Base-by-base conservation (phyloP, 2,329 filamentous ascomycete species). In the Chlorencoelia australis region DNA sequence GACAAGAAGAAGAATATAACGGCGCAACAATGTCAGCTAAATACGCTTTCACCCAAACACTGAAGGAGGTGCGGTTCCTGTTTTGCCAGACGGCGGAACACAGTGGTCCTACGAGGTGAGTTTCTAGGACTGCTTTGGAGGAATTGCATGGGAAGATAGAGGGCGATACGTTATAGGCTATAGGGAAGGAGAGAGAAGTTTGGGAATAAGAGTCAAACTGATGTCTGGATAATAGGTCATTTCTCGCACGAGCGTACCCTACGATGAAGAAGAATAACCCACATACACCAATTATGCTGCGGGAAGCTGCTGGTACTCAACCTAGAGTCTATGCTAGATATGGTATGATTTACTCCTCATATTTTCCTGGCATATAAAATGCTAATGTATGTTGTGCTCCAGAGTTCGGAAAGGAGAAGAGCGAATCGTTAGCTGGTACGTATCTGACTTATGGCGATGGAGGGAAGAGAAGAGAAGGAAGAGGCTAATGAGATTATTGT, bases 231-330 rank as follows among this genome's bases (percentile, higher is more conserved):
- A 20, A 33, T 53, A 95, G 91, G 62, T 79, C 82, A 19, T 98
- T 98, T 66, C 72, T 98, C 49, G 81, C 80, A 48, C 78, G 85
- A 59, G 79, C 87, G 49, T 98, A 98, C 64, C 91, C 91, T 30
- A 91, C 84, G 42, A 96, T 98, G 89, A 98, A 98, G 78, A 93
- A 94, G 72, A 84, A 89, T 73, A 98, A 98, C 69, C 91, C 91
- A 39, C 69, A 83, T 63, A 88, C 75, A 32, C 91, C 91, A 37
- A 96, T 98, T 64, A 70, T 98, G 69, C 79, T 98, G 56, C 84
- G 91, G 58, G 91, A 96, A 69, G 91, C 89, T 35, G 68, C 75
- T 51, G 86, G 84, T 56, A 85, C 84, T 37, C 68, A 82, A 59
- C 89, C 91, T 47, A 82, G 77, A 62, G 76, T 98, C 46, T 96